These are phyloP conservation scores for Boletus rubescentipes DNA, from an alignment of 768 basidiomycete genomes.

Conservation along the genomic window DNA sequence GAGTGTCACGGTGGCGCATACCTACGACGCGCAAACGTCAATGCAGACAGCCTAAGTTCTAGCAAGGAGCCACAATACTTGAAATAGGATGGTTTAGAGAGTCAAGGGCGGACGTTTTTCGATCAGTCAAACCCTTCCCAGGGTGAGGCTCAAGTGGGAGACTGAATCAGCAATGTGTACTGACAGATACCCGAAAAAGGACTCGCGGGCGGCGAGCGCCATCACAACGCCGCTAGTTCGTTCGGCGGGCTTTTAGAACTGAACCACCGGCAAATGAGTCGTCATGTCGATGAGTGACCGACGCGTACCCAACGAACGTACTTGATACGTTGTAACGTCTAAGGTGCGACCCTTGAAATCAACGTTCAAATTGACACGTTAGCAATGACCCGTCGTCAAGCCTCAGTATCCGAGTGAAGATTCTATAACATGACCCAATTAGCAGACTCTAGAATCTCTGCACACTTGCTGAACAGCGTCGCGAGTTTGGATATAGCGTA, in stretches of 20 bases:
- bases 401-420: background rate
- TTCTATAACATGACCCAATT: background rate
- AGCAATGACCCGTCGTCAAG: background rate
- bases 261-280: background rate
- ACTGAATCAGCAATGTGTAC: background rate
- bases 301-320: background rate
- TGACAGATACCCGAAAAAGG: constrained; percentile 5
- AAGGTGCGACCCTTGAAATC: background rate
- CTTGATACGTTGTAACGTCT: background rate
- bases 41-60: background rate
- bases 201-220: background rate
- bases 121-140: background rate
- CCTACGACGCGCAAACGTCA: background rate
- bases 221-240: background rate
- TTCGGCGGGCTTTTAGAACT: background rate
- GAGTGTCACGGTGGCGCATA: background rate
- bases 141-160: constrained; percentile 1
- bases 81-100: background rate
- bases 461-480: background rate
- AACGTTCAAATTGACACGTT: background rate
- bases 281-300: background rate
- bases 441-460: background rate
- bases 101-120: background rate
- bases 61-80: background rate
- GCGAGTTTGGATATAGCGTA: background rate